These are phyloP conservation scores for Bondarzewia mesenterica DNA, from an alignment of 1,284 basidiomycete species.

Conservation along the genomic window DNA sequence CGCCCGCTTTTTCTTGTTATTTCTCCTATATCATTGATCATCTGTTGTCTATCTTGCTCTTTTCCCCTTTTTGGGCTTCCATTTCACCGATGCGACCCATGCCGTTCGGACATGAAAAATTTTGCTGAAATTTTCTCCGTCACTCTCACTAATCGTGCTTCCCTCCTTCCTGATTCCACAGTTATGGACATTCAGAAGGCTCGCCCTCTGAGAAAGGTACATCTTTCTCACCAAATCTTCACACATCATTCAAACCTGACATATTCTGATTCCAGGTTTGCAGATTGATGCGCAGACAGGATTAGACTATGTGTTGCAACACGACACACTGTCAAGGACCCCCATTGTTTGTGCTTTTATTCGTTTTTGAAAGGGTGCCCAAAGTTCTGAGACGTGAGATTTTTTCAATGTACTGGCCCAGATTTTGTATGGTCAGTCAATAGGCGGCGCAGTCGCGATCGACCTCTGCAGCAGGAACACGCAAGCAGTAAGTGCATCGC, in stretches of 20 bases:
- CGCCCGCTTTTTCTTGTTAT: background rate
- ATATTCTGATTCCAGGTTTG: slow-evolving; percentile 40
- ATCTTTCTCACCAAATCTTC: slow-evolving; percentile 14
- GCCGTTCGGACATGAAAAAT: no score
- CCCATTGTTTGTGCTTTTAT: slow-evolving; percentile 43
- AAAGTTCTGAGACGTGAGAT: background rate
- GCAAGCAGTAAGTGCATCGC: slow-evolving; percentile 39
- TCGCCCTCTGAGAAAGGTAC: slow-evolving; percentile 76
- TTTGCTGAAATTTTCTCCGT: no score
- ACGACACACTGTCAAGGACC: slow-evolving; percentile 63
- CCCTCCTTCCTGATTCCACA: no score
- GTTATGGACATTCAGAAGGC: slow-evolving; percentile 81
- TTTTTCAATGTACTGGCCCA: slow-evolving; percentile 17
- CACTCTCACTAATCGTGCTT: no score
- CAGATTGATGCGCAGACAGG: slow-evolving; percentile 76
- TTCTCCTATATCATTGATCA: no score
- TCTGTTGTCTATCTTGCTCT: no score
- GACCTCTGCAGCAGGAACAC: slow-evolving; percentile 81
- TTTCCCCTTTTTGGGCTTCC: no score
- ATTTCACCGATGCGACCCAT: no score
- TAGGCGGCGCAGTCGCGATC: slow-evolving; percentile 93
- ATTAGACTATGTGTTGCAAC: slow-evolving; percentile 69
- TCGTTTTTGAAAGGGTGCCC: background rate
- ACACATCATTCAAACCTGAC: background rate
- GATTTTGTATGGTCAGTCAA: slow-evolving; percentile 89